These are phyloP conservation scores for Hemileia vastatrix DNA, from an alignment of 1,284 basidiomycete species.

Conservation along the genomic window DNA sequence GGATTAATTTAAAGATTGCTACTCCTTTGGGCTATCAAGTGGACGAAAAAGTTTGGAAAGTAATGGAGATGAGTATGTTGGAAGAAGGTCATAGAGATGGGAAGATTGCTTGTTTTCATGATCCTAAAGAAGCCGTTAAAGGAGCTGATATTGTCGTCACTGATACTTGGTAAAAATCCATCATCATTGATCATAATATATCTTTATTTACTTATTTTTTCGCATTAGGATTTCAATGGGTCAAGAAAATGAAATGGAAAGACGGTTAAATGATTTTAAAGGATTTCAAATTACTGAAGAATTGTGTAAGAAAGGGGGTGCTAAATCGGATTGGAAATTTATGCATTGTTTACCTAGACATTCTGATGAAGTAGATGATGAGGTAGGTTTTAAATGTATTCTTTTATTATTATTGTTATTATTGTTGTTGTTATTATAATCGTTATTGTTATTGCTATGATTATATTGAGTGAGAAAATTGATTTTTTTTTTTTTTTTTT, in stretches of 20 bases:
- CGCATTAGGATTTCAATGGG: conserved; percentile 95
- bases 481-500: neutral
- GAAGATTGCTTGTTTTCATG: conserved; percentile 60
- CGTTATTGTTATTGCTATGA: neutral
- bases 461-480: no score
- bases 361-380: conserved; percentile 83
- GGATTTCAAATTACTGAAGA: conserved; percentile 90
- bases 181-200: neutral
- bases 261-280: conserved; percentile 72
- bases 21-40: conserved; percentile 67
- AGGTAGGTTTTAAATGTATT: conserved; percentile 42
- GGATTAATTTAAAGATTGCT: conserved; percentile 75
- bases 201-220: no score
- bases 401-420: neutral
- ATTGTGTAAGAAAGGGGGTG: conserved; percentile 55
- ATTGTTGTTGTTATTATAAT: no score
- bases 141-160: conserved; percentile 90
- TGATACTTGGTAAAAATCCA: conserved; percentile 70
- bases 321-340: conserved; percentile 85
- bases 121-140: conserved; percentile 74
- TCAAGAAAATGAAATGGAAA: conserved; percentile 86
- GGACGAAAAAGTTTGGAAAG: conserved; percentile 68
- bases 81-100: conserved; percentile 47
- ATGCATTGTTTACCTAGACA: conserved; percentile 93
- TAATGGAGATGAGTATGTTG: conserved; percentile 49